Percentiles rank a stretch among this genome's conserved stretches.
Evolutionary conservation across 1,139 yeast species (phyloP).

Genomic region (Trichomonascaceae sp.): DNA sequence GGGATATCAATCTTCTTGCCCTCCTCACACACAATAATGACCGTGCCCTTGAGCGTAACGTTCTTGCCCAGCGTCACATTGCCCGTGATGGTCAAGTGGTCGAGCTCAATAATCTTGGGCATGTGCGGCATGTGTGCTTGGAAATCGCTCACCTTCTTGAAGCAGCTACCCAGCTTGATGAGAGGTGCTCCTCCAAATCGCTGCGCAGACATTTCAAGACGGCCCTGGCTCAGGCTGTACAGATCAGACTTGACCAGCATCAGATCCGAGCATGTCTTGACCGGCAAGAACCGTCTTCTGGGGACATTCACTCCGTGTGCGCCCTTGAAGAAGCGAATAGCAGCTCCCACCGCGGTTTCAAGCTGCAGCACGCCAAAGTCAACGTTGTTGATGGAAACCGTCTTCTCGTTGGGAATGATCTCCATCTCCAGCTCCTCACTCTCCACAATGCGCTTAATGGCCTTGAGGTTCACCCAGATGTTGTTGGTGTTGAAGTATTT

Average conservation of each 20-base stretch:
- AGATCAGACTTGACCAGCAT: slow-evolving; percentile 93
- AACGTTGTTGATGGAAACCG: slow-evolving; percentile 60
- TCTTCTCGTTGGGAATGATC: slow-evolving; percentile 87
- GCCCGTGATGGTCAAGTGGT: slow-evolving; percentile 95
- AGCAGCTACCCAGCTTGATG: slow-evolving; percentile 91
- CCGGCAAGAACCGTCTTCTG: slow-evolving; percentile 94
- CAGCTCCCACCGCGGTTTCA: slow-evolving; percentile 99
- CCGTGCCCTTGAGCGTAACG: slow-evolving; percentile 91
- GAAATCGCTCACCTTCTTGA: slow-evolving; percentile 89
- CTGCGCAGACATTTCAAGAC: slow-evolving; percentile 67
- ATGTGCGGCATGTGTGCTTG: slow-evolving; percentile 85
- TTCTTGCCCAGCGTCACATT: slow-evolving; percentile 84
- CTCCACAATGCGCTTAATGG: slow-evolving; percentile 86
- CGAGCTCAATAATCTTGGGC: slow-evolving; percentile 92
- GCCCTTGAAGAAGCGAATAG: slow-evolving; percentile 86
- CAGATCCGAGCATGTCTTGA: slow-evolving; percentile 91
- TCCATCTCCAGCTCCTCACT: slow-evolving; percentile 74
- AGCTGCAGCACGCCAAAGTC: slow-evolving; percentile 84
- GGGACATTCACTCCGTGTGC: slow-evolving; percentile 99
- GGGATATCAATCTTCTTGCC: slow-evolving; percentile 97
- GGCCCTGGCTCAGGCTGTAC: slow-evolving; percentile 84
- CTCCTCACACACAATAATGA: slow-evolving; percentile 92
- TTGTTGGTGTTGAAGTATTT: slow-evolving; percentile 96
- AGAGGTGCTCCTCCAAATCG: slow-evolving; percentile 88
- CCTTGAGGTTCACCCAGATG: slow-evolving; percentile 92